Evolutionary conservation across 345 rosid genomes (phyloP).

Genomic region (Populus nigra): DNA sequence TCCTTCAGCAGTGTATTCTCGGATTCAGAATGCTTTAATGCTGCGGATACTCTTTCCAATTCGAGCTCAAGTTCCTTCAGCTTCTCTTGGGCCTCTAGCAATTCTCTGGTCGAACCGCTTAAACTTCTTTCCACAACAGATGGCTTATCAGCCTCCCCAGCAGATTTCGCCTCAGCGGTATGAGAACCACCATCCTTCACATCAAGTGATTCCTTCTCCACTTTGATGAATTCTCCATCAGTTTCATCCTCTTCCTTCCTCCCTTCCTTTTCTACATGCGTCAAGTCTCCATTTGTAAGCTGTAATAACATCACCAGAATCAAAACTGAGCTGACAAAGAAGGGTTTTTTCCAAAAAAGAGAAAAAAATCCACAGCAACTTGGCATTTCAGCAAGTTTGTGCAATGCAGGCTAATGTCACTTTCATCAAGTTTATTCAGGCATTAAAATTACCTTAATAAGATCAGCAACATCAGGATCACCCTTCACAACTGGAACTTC

Average conservation of each 20-base stretch:
- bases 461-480: slow-evolving; percentile 35
- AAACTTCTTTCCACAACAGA: slow-evolving; percentile 44
- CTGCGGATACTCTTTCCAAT: slow-evolving; percentile 63
- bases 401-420: background rate
- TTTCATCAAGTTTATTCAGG: background rate
- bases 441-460: slow-evolving; percentile 51
- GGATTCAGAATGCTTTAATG: slow-evolving; percentile 65
- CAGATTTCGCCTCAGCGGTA: slow-evolving; percentile 19
- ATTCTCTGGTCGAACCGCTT: slow-evolving; percentile 60
- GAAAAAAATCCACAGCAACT: background rate
- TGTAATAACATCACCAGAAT: slow-evolving; percentile 7
- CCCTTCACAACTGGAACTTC: slow-evolving; percentile 55
- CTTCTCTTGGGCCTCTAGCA: slow-evolving; percentile 83
- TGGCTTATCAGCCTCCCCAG: slow-evolving; percentile 26
- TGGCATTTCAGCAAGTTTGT: background rate
- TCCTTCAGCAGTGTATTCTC: slow-evolving; percentile 56
- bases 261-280: slow-evolving; percentile 40
- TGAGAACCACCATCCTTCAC: slow-evolving; percentile 47
- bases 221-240: slow-evolving; percentile 85
- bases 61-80: slow-evolving; percentile 71
- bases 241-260: slow-evolving; percentile 83
- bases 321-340: background rate
- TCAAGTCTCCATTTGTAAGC: slow-evolving; percentile 53
- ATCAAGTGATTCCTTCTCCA: slow-evolving; percentile 78
- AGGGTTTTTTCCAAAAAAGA: background rate